Base-by-base conservation (phyloP, 345 rosid species). In the Euphorbia tirucalli region DNA sequence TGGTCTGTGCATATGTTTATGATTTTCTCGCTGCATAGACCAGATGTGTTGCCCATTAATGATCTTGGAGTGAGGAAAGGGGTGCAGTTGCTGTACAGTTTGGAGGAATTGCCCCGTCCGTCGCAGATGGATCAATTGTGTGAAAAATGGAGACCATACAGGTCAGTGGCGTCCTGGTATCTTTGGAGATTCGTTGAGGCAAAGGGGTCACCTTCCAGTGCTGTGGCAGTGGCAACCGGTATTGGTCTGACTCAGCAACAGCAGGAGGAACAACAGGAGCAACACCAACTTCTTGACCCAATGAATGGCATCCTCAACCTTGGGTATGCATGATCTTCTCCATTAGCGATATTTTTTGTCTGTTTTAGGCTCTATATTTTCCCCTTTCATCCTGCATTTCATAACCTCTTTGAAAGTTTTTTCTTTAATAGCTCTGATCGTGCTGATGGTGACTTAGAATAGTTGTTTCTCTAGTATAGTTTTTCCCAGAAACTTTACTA, bases 1-100 rank as follows among this genome's bases (percentile, higher is more conserved):
- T 95, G 99, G 98, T 95, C 98, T 2, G 99, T 95, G 65, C 96
- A 95, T 65, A 93, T 95, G 96, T 93, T 95, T 68, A 93, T 93
- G 99, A 95, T 95, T 9, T 88, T 89, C 76, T 95, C 99, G 52
- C 88, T 95, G 62, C 99, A 91, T 63, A 87, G 98, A 79, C 99
- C 97, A 0, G 99, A 95, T 73, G 99, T 95, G 65, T 82, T 95
- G 74, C 97, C 99, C 1, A 88, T 90, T 76, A 93, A 90, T 31
- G 98, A 95, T 73, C 91, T 93, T 0, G 93, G 93, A 9, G 89
- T 93, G 21, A 76, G 99, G 75, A 95, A 93, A 76, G 98, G 98
- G 35, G 94, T 95, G 75, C 99, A 93, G 79, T 55, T 89, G 79
- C 90, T 90, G 14, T 82, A 85, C 76, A 83, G 73, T 77, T 78